Evolutionary conservation across 1,139 yeast species (phyloP).

Genomic region (Taphrina populina): DNA sequence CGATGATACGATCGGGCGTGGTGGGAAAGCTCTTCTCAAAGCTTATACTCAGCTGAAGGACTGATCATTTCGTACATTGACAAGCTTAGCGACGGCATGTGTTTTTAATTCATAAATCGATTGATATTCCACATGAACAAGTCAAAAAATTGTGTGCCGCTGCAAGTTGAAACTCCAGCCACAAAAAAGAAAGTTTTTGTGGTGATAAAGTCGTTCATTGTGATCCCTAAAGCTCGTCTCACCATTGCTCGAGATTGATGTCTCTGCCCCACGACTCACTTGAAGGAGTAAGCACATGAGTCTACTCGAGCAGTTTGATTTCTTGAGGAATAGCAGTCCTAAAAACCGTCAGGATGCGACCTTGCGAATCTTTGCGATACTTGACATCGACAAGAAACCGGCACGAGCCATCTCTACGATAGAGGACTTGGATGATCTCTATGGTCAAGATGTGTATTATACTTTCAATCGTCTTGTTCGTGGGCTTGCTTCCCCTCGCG

Average conservation of each 20-base stretch:
- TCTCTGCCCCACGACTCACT: too few species aligned
- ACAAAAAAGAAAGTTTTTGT: too few species aligned
- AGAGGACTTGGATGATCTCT: constrained; percentile 13
- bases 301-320: constrained; percentile 27
- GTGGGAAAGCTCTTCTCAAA: constrained; percentile 17
- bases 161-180: too few species aligned
- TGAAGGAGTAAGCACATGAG: too few species aligned
- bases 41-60: constrained; percentile 28
- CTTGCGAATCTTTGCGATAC: constrained; percentile 10
- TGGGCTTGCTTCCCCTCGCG: constrained; percentile 80
- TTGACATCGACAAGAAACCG: neutral
- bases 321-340: constrained; percentile 17
- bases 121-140: too few species aligned
- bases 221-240: too few species aligned
- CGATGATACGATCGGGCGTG: constrained; percentile 25
- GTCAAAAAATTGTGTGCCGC: too few species aligned
- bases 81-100: constrained; percentile 11
- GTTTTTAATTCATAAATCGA: too few species aligned
- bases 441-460: constrained; percentile 68
- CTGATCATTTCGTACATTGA: neutral
- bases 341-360: constrained; percentile 26
- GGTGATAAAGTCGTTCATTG: too few species aligned
- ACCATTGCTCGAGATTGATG: too few species aligned
- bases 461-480: constrained; percentile 73
- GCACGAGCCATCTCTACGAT: neutral